Percentiles rank a stretch among this genome's conserved stretches.
Evolutionary conservation across 2,329 filamentous ascomycete genomes (phyloP).

Genomic region (Exophiala bonariae): DNA sequence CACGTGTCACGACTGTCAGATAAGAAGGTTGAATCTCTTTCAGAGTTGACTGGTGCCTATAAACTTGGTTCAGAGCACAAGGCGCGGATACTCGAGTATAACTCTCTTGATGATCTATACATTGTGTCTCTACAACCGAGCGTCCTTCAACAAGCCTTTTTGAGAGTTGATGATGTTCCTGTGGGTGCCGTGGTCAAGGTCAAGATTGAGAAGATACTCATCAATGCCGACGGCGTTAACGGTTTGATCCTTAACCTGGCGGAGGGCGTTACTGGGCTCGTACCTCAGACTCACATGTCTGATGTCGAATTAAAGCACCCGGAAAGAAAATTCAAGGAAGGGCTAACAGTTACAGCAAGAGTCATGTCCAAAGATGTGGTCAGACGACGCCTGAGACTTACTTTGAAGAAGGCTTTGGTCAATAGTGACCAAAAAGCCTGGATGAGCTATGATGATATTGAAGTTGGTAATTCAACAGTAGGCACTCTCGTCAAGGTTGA

Average conservation of each 20-base stretch:
- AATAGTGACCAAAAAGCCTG: constrained; percentile 84
- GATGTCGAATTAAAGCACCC: constrained; percentile 87
- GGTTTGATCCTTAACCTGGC: constrained; percentile 81
- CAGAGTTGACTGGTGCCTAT: constrained; percentile 73
- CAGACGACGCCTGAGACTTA: constrained; percentile 79
- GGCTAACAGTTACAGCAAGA: constrained; percentile 78
- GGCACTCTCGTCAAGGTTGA: constrained; percentile 86
- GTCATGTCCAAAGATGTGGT: constrained; percentile 77
- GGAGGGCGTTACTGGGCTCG: constrained; percentile 84
- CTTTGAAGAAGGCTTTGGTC: constrained; percentile 89
- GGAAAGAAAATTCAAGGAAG: constrained; percentile 93
- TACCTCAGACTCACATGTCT: constrained; percentile 83
- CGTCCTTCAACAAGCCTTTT: constrained; percentile 81
- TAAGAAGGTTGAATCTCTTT: constrained; percentile 80
- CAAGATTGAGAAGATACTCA: constrained; percentile 78
- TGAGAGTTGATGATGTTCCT: constrained; percentile 87
- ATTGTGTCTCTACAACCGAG: constrained; percentile 80
- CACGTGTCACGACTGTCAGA: constrained; percentile 94
- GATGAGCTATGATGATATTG: constrained; percentile 72
- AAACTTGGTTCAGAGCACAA: constrained; percentile 76
- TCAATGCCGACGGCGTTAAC: constrained; percentile 74
- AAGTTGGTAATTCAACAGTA: constrained; percentile 73
- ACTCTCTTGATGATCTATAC: constrained; percentile 80
- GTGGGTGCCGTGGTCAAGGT: constrained; percentile 79
- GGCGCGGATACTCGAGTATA: constrained; percentile 83